A percentile compares a stretch with the other conserved stretches of the same genome.
Evolutionary conservation across 2,329 filamentous ascomycete genomes (phyloP).

Genomic region (Alternaria triticimaculans): DNA sequence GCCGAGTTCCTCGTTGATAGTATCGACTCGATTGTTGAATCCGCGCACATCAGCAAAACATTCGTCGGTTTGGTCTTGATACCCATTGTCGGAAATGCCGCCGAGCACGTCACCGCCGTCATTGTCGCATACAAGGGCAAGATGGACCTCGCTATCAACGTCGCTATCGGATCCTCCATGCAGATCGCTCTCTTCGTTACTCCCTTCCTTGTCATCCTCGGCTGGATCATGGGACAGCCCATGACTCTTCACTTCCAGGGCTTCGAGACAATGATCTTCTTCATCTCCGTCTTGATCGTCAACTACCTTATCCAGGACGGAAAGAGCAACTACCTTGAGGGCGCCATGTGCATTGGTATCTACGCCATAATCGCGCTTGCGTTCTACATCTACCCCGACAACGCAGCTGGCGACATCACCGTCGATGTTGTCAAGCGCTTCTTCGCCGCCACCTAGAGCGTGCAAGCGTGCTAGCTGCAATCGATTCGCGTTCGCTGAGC

Average conservation of each 20-base stretch:
- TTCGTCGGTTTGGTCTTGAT: slow-evolving; percentile 65
- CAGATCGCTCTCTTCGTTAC: slow-evolving; percentile 66
- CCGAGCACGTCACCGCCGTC: slow-evolving; percentile 63
- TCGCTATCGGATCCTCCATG: slow-evolving; percentile 61
- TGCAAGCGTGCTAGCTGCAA: background rate
- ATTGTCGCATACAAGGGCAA: slow-evolving; percentile 64
- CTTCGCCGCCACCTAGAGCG: slow-evolving; percentile 22
- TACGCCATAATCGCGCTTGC: slow-evolving; percentile 67
- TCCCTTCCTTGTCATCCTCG: slow-evolving; percentile 63
- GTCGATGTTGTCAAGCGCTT: slow-evolving; percentile 37
- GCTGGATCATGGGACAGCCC: slow-evolving; percentile 60
- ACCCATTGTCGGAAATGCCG: slow-evolving; percentile 64
- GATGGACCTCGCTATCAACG: slow-evolving; percentile 64
- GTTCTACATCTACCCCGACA: slow-evolving; percentile 67
- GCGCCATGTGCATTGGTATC: slow-evolving; percentile 64
- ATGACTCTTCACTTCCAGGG: slow-evolving; percentile 82
- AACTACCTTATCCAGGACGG: slow-evolving; percentile 88
- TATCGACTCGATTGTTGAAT: slow-evolving; percentile 61
- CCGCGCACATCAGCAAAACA: slow-evolving; percentile 60
- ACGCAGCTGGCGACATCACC: slow-evolving; percentile 47
- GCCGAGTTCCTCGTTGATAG: slow-evolving; percentile 62
- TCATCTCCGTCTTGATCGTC: slow-evolving; percentile 83
- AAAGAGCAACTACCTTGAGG: slow-evolving; percentile 85
- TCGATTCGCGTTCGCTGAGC: slow-evolving; percentile 6
- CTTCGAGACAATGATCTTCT: slow-evolving; percentile 87